A percentile compares a stretch with the other conserved stretches of the same genome.
phyloP scores from a whole-genome alignment of 768 basidiomycete genomes.

The Hortiboletus campestris region DNA sequence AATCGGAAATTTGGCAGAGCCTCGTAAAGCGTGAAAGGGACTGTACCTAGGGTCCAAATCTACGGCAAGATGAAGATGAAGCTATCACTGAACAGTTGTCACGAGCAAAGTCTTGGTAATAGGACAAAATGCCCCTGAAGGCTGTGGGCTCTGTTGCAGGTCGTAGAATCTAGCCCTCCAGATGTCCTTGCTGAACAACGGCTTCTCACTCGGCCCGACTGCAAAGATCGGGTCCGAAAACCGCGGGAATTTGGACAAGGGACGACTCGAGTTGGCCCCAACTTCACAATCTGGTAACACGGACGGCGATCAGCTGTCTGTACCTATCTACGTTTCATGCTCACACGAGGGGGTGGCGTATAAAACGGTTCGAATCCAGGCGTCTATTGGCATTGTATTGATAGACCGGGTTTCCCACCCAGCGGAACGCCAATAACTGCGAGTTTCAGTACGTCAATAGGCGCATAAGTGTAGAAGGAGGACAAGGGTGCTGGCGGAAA shows the following conservation, averaged over 20 bases:
- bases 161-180: background rate
- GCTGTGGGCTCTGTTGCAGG: background rate
- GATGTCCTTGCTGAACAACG: background rate
- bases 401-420: slow-evolving; percentile 8
- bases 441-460: slow-evolving; percentile 19
- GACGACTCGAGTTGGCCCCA: background rate
- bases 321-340: slow-evolving; percentile 13
- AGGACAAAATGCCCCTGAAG: background rate
- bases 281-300: slow-evolving; percentile 2
- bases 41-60: slow-evolving; percentile 4
- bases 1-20: slow-evolving; percentile 12
- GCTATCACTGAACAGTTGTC: background rate
- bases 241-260: slow-evolving; percentile 8
- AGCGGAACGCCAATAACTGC: background rate
- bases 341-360: slow-evolving; percentile 22
- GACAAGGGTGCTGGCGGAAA: slow-evolving; percentile 17
- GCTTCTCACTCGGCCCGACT: background rate
- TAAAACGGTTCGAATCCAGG: slow-evolving; percentile 2
- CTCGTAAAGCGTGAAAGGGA: background rate
- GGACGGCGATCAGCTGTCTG: slow-evolving; percentile 31
- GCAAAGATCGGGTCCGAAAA: slow-evolving; percentile 11
- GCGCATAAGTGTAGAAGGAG: background rate
- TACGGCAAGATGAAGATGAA: background rate
- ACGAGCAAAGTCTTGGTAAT: background rate
- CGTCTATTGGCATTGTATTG: background rate